Base-by-base conservation (phyloP, 1,284 basidiomycete species). In the Caloboletus inedulis region DNA sequence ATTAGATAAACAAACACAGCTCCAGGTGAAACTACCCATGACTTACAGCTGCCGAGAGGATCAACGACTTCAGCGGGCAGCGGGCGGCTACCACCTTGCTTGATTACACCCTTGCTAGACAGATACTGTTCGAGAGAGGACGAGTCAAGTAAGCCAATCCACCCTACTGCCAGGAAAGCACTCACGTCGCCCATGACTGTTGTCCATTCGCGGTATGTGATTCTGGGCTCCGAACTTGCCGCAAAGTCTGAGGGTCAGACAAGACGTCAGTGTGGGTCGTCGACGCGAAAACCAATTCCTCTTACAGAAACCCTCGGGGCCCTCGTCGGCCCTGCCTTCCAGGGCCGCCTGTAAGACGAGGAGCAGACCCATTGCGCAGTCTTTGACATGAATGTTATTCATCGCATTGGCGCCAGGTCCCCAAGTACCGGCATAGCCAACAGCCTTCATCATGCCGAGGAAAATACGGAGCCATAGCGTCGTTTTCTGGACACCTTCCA, bases 351-450 rank as follows among this genome's bases (percentile, higher is more conserved):
- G 65, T 31, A 77, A 58, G 27, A 75, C 56, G 16, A 63, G 58
- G 19, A 71, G 21, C 4, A 75, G 40, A 13, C 68, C 71, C 31
- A 56, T 58, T 0, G 69, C 69, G 13, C 65, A 65, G 45, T 76
- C 75, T 42, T 67, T 70, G 47, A 77, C 70, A 39, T 76, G 74
- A 7, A 74, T 62, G 34, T 66, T 73, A 36, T 63, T 64, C 62
- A 74, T 69, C n/a, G 61, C 42, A 35, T 74, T 76, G 23, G 61
- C 59, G 1, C 74, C 74, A 3, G 62, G 58, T 16, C 74, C 76
- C 72, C 72, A 76, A 4, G 73, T 74, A 7, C 73, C 74, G 0
- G 65, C 68, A 43, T 63, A 62, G 14, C 71, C 69, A 7, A 62
- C 54, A 0, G 61, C 53, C 51, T 69, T 69, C 46, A 61, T 64